Base-by-base conservation (phyloP, 225 moss, liverwort and hornwort species). In the Bryoerythrophyllum caledonicum region DNA sequence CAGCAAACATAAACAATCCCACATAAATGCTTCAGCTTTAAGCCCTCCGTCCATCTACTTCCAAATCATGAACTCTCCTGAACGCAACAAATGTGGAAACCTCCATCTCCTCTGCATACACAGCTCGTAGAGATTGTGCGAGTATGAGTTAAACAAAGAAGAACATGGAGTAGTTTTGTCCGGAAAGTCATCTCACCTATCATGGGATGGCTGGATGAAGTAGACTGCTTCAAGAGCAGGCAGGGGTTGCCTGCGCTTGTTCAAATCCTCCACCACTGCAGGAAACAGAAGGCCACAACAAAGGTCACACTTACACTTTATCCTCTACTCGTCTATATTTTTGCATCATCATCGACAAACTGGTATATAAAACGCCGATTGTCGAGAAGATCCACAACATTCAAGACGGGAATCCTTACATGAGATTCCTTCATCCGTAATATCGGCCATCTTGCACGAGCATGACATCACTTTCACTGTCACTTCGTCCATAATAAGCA, bases 401-500 rank as follows among this genome's bases (percentile, higher is more conserved):
- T 75, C 65, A 12, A 48, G 71, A 76, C 53, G 41, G 61, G 57
- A 56, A 65, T 65, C 78, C 84, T 37, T 68, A 96, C 96, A 84
- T 81, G 94, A 96, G 46, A 96, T 96, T 67, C 93, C 96, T 82
- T 96, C 96, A 71, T 96, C 94, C 70, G 92, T 92, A 53, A 96
- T 96, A 76, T 96, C 96, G 62, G 90, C 89, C 92, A 96, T 93
- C 82, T 92, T 96, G 90, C 96, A 96, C 53, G 93, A 92, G 81
- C 92, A 93, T 61, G 96, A 94, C 81, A 96, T 89, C 80, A 96
- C 93, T 86, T 91, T 96, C 30, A 94, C 83, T 24, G 93, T 94
- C 74, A 94, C 90, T 72, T 96, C 92, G 57, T 96, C 93, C 83
- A 96, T 90, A 56, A 96, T 86, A 67, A 96, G 96, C 69, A 96